These are phyloP conservation scores for Aureobasidium pullulans DNA, from an alignment of 2,329 filamentous ascomycete genomes.

Conservation along the genomic window DNA sequence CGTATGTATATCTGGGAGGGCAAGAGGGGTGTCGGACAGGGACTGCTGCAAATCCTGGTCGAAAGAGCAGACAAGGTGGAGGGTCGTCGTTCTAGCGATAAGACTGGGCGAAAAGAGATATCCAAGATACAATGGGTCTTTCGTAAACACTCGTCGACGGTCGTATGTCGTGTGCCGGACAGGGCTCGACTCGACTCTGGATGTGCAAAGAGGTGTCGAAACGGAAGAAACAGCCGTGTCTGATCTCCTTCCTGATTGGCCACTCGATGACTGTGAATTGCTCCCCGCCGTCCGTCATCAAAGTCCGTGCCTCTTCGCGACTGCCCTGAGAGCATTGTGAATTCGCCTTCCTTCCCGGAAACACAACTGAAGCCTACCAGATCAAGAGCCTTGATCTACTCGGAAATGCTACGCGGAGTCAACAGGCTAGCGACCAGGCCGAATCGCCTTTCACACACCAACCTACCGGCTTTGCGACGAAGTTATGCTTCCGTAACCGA, in stretches of 20 bases:
- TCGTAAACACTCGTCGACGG: background rate
- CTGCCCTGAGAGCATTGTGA: background rate
- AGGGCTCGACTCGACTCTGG: background rate
- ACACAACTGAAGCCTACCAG: background rate
- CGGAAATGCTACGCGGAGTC: constrained; percentile 5
- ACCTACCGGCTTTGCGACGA: constrained; percentile 17
- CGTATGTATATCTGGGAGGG: background rate
- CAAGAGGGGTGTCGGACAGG: background rate
- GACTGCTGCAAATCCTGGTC: background rate
- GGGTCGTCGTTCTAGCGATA: background rate
- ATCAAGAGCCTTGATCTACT: background rate
- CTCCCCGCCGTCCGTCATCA: background rate
- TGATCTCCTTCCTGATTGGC: background rate
- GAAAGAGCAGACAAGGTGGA: background rate
- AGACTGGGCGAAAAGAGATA: background rate
- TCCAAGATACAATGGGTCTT: background rate
- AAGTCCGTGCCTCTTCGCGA: background rate
- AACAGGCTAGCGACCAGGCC: background rate
- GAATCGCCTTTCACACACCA: background rate
- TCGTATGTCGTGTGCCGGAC: background rate
- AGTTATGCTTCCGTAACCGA: constrained; percentile 63
- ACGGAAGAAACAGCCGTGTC: background rate
- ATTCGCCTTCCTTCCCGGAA: background rate
- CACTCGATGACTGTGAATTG: background rate
- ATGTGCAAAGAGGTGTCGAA: background rate